A percentile compares a stretch with the other conserved stretches of the same genome.
Conservation (phyloP, 768 basidiomycete genomes). For the Suillus americanus region DNA sequence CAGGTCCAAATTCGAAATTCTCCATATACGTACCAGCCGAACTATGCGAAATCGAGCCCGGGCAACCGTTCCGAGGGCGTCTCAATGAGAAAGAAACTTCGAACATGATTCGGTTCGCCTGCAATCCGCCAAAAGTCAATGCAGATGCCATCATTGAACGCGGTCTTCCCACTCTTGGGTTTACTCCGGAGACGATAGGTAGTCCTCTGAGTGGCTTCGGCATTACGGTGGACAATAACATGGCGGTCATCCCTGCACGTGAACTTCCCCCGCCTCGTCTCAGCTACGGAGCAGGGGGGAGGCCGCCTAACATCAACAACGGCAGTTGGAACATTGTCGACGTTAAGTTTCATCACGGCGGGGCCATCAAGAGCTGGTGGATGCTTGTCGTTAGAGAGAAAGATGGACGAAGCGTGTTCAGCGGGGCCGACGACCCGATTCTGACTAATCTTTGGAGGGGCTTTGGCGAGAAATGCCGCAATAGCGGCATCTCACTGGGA, state of each 20-base stretch:
- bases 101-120: constrained; percentile 68
- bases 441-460: constrained; percentile 46
- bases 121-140: constrained; percentile 60
- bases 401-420: constrained; percentile 44
- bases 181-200: constrained; percentile 35
- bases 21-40: constrained; percentile 61
- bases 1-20: constrained; percentile 27
- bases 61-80: constrained; percentile 59
- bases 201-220: constrained; percentile 53
- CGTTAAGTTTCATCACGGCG: constrained; percentile 65
- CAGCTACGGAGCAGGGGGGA: constrained; percentile 47
- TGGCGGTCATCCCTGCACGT: constrained; percentile 66
- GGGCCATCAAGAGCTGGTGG: constrained; percentile 56
- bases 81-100: constrained; percentile 60
- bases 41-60: constrained; percentile 61
- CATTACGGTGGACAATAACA: constrained; percentile 51
- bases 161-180: constrained; percentile 61
- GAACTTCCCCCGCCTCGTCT: constrained; percentile 60
- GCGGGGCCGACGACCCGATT: constrained; percentile 38
- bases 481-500: constrained; percentile 46
- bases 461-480: constrained; percentile 54
- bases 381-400: constrained; percentile 53
- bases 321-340: constrained; percentile 79
- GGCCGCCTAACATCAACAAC: constrained; percentile 42
- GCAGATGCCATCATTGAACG: constrained; percentile 54